These are phyloP conservation scores for Dalbergia oliveri DNA, from an alignment of 306 rosid genomes.

Conservation along the genomic window DNA sequence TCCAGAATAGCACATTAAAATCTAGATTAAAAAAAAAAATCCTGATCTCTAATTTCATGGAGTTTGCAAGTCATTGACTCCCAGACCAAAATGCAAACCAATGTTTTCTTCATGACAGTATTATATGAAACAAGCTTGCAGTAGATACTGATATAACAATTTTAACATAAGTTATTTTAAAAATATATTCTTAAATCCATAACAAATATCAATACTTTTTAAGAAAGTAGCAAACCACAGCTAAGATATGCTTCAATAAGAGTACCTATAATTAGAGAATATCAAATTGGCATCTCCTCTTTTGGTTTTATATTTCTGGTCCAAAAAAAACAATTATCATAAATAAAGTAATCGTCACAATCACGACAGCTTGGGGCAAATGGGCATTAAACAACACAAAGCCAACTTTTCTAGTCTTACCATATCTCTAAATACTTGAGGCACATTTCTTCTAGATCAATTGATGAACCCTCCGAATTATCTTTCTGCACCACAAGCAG, in stretches of 20 bases:
- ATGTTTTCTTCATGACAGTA: background rate
- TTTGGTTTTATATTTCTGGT: slow-evolving; percentile 37
- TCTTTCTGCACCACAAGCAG: slow-evolving; percentile 55
- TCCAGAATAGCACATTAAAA: background rate
- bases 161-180: background rate
- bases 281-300: slow-evolving; percentile 17
- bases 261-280: slow-evolving; percentile 32
- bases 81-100: background rate
- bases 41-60: background rate
- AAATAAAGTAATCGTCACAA: slow-evolving; percentile 4
- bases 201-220: background rate
- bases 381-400: slow-evolving; percentile 2
- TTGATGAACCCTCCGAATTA: slow-evolving; percentile 38
- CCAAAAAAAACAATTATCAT: slow-evolving; percentile 37
- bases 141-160: background rate
- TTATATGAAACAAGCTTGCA: background rate
- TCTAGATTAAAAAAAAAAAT: too few species aligned
- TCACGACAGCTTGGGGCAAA: background rate
- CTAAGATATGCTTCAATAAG: slow-evolving; percentile 14
- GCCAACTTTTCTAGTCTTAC: slow-evolving; percentile 49
- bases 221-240: background rate
- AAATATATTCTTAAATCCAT: slow-evolving; percentile 1
- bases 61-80: background rate
- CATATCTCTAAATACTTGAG: slow-evolving; percentile 61
- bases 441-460: slow-evolving; percentile 63